Evolutionary conservation across 2,329 filamentous ascomycete species (phyloP), one percentile per base, ranked within the genome.

Genomic region (Fusarium pseudonygamai): DNA sequence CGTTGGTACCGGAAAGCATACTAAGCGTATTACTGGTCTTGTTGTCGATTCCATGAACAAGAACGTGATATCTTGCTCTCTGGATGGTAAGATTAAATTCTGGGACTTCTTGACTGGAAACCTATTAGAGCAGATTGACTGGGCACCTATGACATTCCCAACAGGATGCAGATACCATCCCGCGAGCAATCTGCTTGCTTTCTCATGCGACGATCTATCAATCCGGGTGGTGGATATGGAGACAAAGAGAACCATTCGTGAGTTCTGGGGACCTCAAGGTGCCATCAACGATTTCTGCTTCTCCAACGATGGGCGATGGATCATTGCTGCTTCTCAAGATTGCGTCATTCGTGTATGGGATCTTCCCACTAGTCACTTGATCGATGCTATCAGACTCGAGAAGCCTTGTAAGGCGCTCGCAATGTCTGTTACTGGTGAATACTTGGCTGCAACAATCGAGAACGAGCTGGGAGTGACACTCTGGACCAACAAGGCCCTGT

Each of bases 31-130:
- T 10, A 97, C 96, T 4, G 97, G 96, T 3, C 85, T 99, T 45
- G 88, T 94, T 30, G 90, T 98, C 22, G 96, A 99, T 83, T 92
- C 91, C n/a, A 87, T 98, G 81, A 98, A 98, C 82, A 93, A 92
- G 73, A 90, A 88, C 24, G 87, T 98, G 56, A 90, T 98, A 47
- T 97, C 95, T 69, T 97, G 95, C 80, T 93, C 94, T 5, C 84
- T 95, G 20, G 96, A 99, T 81, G 96, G 96, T 37, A 97, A 93
- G 81, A 88, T 98, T 77, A 98, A 98, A 85, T 98, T 99, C 80
- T 99, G 97, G 97, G 93, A 97, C 74, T 97, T 99, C 72, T 83
- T 91, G n/a, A 94, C 93, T 0, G 96, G 96, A 13, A 88, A 90
- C 49, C 87, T 98, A 6, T 80, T 93, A 16, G 89, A 96, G 71